phyloP scores from a whole-genome alignment of 2,329 filamentous ascomycete species.

The Colletotrichum sp. region DNA sequence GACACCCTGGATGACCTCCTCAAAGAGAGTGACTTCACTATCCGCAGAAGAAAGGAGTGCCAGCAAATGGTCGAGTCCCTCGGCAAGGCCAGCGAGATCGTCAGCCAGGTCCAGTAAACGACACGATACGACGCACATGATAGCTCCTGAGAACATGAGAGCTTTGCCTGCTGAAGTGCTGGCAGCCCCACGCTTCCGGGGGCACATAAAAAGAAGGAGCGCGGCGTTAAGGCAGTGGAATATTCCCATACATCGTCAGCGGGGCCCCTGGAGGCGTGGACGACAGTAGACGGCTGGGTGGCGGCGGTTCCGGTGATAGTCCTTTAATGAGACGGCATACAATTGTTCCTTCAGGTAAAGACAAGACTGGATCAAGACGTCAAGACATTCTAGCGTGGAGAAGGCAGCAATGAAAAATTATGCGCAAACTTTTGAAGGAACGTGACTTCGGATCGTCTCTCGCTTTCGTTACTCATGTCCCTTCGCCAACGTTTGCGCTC shows the following conservation, averaged over 20 bases:
- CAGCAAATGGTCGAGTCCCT: conserved; percentile 99
- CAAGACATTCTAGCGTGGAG: conserved; percentile 1
- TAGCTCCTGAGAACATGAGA: conserved; percentile 5
- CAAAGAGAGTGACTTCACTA: conserved; percentile 97
- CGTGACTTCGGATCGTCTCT: neutral
- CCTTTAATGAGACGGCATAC: conserved; percentile 19
- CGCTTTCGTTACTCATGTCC: neutral
- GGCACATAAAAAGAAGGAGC: conserved; percentile 12
- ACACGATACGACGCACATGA: neutral
- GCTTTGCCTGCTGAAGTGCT: conserved; percentile 4
- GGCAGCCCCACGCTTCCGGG: conserved; percentile 17
- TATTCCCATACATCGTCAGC: conserved; percentile 17
- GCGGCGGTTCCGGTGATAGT: conserved; percentile 13
- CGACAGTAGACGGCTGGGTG: conserved; percentile 2
- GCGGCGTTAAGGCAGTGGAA: conserved; percentile 16
- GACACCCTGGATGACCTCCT: conserved; percentile 91
- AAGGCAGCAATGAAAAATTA: conserved; percentile 12
- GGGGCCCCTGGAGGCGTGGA: conserved; percentile 13
- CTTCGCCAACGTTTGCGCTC: neutral
- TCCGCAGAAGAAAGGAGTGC: conserved; percentile 94
- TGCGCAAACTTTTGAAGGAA: neutral
- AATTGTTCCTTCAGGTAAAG: conserved; percentile 12
- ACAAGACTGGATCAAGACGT: conserved; percentile 4
- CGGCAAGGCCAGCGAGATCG: conserved; percentile 90
- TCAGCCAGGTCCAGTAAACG: conserved; percentile 74